These are phyloP conservation scores for Colletotrichum sp. DNA, from an alignment of 2,329 filamentous ascomycete genomes.

Conservation along the genomic window DNA sequence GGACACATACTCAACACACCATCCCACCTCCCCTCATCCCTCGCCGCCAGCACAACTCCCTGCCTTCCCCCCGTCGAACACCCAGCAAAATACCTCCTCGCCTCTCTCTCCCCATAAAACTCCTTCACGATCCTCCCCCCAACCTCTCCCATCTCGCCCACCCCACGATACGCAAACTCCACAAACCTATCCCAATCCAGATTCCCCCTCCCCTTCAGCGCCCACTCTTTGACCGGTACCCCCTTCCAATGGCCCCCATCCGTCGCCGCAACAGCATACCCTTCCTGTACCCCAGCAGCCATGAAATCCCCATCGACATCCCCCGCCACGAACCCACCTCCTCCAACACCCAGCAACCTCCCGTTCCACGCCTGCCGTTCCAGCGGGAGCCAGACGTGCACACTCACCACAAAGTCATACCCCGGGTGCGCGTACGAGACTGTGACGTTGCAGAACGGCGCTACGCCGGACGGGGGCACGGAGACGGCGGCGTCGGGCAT, in stretches of 20 bases:
- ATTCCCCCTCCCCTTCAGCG: constrained; percentile 5
- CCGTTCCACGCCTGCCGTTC: constrained; percentile 13
- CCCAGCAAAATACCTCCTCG: constrained; percentile 55
- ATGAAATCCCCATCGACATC: background rate
- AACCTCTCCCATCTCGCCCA: constrained; percentile 41
- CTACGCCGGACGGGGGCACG: background rate
- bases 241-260: constrained; percentile 23
- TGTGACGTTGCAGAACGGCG: constrained; percentile 23
- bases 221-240: constrained; percentile 13
- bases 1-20: constrained; percentile 57
- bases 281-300: constrained; percentile 38
- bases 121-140: constrained; percentile 50
- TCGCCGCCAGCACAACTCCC: constrained; percentile 58
- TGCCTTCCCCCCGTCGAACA: constrained; percentile 67
- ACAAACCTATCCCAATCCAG: background rate
- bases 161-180: background rate
- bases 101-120: constrained; percentile 48
- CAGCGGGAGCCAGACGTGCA: constrained; percentile 21
- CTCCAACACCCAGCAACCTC: constrained; percentile 19
- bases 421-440: constrained; percentile 13
- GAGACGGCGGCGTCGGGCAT: background rate
- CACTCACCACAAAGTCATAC: background rate
- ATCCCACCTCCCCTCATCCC: constrained; percentile 61
- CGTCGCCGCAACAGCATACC: constrained; percentile 25
- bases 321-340: constrained; percentile 16